A percentile compares a stretch with the other conserved stretches of the same genome.
These are phyloP conservation scores for Phytophthora cajani DNA, from an alignment of 352 stramenopile species.

Conservation along the genomic window DNA sequence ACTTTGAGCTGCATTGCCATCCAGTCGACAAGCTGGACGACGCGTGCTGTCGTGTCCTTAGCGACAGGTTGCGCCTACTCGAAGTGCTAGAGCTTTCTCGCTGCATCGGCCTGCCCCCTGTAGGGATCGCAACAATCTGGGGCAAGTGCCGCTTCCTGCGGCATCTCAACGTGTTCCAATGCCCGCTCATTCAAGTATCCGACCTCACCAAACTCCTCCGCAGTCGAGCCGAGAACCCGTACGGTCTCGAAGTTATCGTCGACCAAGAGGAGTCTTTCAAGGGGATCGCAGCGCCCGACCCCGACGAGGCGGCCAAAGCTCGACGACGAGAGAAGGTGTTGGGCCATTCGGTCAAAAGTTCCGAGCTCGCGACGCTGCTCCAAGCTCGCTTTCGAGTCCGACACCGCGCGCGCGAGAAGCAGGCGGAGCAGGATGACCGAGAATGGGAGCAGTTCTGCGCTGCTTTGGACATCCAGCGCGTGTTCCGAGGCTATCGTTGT, in stretches of 20 bases:
- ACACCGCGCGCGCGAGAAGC: conserved; percentile 35
- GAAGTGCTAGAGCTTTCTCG: conserved; percentile 54
- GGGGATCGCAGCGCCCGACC: conserved; percentile 53
- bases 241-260: conserved; percentile 59
- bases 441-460: conserved; percentile 61
- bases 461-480: conserved; percentile 67
- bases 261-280: conserved; percentile 47
- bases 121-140: conserved; percentile 39
- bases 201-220: conserved; percentile 39
- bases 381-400: conserved; percentile 52
- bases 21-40: conserved; percentile 43
- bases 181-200: conserved; percentile 31
- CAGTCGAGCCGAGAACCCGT: conserved; percentile 53
- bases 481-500: conserved; percentile 49
- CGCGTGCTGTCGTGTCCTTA: conserved; percentile 34
- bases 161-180: conserved; percentile 60
- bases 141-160: conserved; percentile 48
- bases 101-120: conserved; percentile 37
- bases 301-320: conserved; percentile 39
- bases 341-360: conserved; percentile 16
- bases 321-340: conserved; percentile 44
- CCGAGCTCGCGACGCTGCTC: conserved; percentile 45
- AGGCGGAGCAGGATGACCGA: conserved; percentile 22
- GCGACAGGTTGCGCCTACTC: conserved; percentile 36
- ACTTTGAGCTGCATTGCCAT: conserved; percentile 45